Conservation (phyloP, 1,139 yeast species). For the Kodamaea anthophila region DNA sequence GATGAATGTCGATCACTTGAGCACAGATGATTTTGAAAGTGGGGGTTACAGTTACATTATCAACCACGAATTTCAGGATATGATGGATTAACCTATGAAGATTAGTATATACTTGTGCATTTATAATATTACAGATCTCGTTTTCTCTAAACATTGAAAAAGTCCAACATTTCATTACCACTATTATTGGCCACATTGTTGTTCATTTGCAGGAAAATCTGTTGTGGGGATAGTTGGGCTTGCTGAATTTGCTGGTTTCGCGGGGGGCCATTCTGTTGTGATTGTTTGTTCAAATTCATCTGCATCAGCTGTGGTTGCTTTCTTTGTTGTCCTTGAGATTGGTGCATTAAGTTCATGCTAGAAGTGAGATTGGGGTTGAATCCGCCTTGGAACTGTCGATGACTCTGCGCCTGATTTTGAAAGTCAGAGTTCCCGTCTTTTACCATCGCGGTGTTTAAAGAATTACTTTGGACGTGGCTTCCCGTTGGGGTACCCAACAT, state of each 20-base stretch:
- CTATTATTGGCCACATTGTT: constrained; percentile 11
- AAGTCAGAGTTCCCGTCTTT: constrained; percentile 6
- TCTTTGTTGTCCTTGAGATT: constrained; percentile 11
- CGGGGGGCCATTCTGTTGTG: constrained; percentile 5
- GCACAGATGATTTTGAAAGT: background rate
- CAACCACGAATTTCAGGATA: constrained; percentile 36
- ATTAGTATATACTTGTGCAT: constrained; percentile 1
- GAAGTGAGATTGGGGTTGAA: constrained; percentile 7
- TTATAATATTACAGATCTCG: constrained; percentile 6
- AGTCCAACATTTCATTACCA: constrained; percentile 13
- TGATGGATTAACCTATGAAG: constrained; percentile 17
- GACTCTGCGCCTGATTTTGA: constrained; percentile 3
- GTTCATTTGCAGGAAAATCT: constrained; percentile 29
- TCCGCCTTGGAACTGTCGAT: constrained; percentile 7
- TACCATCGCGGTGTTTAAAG: constrained; percentile 6
- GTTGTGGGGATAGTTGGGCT: constrained; percentile 34
- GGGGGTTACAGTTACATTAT: constrained; percentile 36
- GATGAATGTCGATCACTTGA: background rate
- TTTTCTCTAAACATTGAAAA: constrained; percentile 9
- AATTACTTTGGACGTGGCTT: constrained; percentile 4
- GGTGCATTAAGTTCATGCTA: constrained; percentile 8
- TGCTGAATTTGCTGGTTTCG: constrained; percentile 9
- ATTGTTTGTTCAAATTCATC: constrained; percentile 6
- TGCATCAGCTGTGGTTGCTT: constrained; percentile 11
- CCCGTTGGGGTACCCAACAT: constrained; percentile 7